Percentiles rank a stretch among this genome's conserved stretches.
Evolutionary conservation across 2,329 filamentous ascomycete species (phyloP).

Genomic region (Chaetomium sp.): DNA sequence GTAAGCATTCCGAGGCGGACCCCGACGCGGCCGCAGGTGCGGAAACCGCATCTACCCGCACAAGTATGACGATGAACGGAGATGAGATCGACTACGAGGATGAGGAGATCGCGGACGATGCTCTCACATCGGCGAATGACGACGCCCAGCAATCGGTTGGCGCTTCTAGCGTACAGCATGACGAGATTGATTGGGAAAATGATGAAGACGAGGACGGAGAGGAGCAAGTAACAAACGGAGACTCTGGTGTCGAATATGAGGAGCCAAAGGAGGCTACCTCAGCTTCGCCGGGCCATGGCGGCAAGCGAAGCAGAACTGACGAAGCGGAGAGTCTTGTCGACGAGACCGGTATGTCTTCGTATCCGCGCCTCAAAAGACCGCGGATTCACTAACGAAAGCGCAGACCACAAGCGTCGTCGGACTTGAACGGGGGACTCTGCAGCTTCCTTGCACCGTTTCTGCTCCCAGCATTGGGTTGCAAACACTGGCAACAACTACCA

Average conservation of each 20-base stretch:
- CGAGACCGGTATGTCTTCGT: conserved; percentile 22
- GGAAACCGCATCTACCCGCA: conserved; percentile 17
- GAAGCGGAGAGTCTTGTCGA: conserved; percentile 23
- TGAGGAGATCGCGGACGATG: conserved; percentile 21
- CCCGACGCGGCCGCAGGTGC: background rate
- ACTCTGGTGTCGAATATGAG: conserved; percentile 4
- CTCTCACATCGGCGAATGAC: conserved; percentile 19
- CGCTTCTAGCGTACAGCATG: conserved; percentile 10
- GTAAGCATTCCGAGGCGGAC: background rate
- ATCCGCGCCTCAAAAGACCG: background rate
- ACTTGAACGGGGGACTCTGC: conserved; percentile 19
- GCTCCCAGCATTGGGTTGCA: conserved; percentile 12
- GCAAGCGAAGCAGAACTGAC: conserved; percentile 29
- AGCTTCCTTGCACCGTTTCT: background rate
- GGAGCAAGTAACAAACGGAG: background rate
- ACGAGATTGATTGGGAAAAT: conserved; percentile 35
- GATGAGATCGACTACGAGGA: conserved; percentile 35
- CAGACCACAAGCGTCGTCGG: conserved; percentile 28
- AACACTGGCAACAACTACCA: background rate
- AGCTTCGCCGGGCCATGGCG: conserved; percentile 23
- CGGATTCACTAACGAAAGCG: conserved; percentile 5
- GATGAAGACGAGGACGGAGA: conserved; percentile 29
- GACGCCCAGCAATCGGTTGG: conserved; percentile 1
- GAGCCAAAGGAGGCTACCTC: conserved; percentile 18
- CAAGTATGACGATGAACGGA: conserved; percentile 29